phyloP scores from a whole-genome alignment of 2,329 filamentous ascomycete genomes.

The Venturia asperata region DNA sequence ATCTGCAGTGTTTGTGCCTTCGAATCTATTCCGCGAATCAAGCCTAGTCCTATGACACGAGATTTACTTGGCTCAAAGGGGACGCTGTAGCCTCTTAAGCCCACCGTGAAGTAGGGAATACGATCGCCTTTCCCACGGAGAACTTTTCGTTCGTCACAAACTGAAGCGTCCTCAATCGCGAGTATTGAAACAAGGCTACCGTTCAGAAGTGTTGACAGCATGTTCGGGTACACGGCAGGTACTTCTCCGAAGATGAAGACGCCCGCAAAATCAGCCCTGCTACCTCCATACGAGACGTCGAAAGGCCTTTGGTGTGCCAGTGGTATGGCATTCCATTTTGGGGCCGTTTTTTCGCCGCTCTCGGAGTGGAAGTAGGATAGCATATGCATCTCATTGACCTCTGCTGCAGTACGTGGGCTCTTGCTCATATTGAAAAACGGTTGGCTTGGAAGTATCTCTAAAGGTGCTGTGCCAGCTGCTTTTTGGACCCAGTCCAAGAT shows the following conservation, averaged over 20 bases:
- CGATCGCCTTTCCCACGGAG: not conserved
- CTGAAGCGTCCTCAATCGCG: not conserved
- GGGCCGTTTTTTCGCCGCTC: not conserved
- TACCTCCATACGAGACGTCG: conserved; percentile 1
- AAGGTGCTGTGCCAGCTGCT: not conserved
- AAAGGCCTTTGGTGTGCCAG: conserved; percentile 3
- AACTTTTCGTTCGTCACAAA: not conserved
- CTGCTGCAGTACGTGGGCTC: not conserved
- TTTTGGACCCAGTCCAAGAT: not conserved
- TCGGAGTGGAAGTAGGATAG: conserved; percentile 15
- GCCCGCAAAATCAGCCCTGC: not conserved
- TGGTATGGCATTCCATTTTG: not conserved
- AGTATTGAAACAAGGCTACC: conserved; percentile 16
- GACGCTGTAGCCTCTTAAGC: conserved; percentile 9
- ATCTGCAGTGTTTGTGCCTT: conserved; percentile 8
- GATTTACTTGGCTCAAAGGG: conserved; percentile 13
- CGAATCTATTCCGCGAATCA: conserved; percentile 12
- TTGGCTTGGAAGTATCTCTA: conserved; percentile 2
- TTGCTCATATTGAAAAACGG: conserved; percentile 1
- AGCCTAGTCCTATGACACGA: conserved; percentile 1
- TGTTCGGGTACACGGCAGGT: conserved; percentile 8
- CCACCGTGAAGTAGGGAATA: conserved; percentile 11
- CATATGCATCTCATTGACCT: conserved; percentile 12
- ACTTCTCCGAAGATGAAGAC: conserved; percentile 18
- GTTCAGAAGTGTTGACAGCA: conserved; percentile 14